These are phyloP conservation scores for Intubia oerlemansii DNA, from an alignment of 2,329 filamentous ascomycete species.

Conservation along the genomic window DNA sequence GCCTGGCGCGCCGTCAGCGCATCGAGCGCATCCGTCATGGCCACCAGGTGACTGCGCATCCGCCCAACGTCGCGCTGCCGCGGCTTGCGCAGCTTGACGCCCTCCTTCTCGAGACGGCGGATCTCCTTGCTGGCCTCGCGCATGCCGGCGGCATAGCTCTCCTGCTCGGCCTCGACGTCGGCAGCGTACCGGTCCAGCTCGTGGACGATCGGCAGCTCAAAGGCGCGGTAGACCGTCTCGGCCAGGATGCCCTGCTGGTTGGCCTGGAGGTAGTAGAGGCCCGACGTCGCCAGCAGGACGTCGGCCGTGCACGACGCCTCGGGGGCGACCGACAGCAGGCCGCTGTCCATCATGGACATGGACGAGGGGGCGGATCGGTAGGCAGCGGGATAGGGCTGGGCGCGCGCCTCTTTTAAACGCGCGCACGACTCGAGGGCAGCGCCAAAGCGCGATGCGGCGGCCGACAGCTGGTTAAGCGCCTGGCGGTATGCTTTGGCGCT, in stretches of 20 bases:
- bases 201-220: constrained; percentile 48
- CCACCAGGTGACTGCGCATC: constrained; percentile 41
- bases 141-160: constrained; percentile 33
- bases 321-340: constrained; percentile 18
- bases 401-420: constrained; percentile 44
- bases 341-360: constrained; percentile 13
- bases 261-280: constrained; percentile 44
- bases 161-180: constrained; percentile 42
- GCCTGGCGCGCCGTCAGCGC: constrained; percentile 38
- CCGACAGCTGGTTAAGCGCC: constrained; percentile 37
- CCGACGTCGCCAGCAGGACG: constrained; percentile 37
- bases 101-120: constrained; percentile 41
- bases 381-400: constrained; percentile 25
- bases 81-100: constrained; percentile 34
- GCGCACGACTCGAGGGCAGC: constrained; percentile 45
- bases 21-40: constrained; percentile 39
- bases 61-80: constrained; percentile 36
- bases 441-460: constrained; percentile 40
- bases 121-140: constrained; percentile 37
- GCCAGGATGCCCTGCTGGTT: constrained; percentile 51
- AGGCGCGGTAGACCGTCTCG: constrained; percentile 45
- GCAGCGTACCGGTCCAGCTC: constrained; percentile 44
- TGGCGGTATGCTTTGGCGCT: constrained; percentile 42
- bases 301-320: constrained; percentile 36
- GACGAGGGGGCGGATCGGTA: constrained; percentile 10